Evolutionary conservation across 495 filamentous ascomycete genomes (phyloP).

Genomic region (Penicillium mononematosum): DNA sequence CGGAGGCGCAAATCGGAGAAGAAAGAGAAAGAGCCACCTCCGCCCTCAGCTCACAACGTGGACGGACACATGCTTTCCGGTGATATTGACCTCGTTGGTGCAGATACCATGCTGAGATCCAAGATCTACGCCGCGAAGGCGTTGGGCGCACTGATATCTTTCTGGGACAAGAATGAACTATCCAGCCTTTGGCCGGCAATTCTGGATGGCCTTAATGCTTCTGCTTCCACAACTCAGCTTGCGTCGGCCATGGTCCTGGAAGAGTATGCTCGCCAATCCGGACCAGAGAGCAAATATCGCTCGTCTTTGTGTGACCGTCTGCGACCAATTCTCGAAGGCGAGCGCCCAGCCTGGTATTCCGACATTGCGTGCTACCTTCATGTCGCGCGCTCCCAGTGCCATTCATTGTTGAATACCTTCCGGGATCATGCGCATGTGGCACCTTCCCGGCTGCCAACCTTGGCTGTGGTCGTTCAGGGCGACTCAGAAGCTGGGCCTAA

Average conservation of each 20-base stretch:
- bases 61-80: conserved; percentile 98
- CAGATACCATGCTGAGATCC: conserved; percentile 82
- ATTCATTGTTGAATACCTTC: conserved; percentile 84
- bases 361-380: conserved; percentile 87
- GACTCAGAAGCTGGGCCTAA: conserved; percentile 84
- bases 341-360: conserved; percentile 76
- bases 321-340: conserved; percentile 71
- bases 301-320: conserved; percentile 58
- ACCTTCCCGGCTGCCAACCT: conserved; percentile 65
- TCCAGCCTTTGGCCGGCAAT: conserved; percentile 50
- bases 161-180: conserved; percentile 47
- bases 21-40: conserved; percentile 72
- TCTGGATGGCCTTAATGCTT: conserved; percentile 60
- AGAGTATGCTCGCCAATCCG: conserved; percentile 65
- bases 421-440: conserved; percentile 79
- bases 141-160: conserved; percentile 57
- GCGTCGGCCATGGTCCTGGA: conserved; percentile 80
- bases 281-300: conserved; percentile 46
- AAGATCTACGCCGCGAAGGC: conserved; percentile 83
- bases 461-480: conserved; percentile 90
- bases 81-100: conserved; percentile 89
- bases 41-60: conserved; percentile 78
- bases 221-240: conserved; percentile 82
- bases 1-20: conserved; percentile 80
- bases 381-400: conserved; percentile 84